These are phyloP conservation scores for Fusarium dlaminii DNA, from an alignment of 2,329 filamentous ascomycete species.

Conservation along the genomic window DNA sequence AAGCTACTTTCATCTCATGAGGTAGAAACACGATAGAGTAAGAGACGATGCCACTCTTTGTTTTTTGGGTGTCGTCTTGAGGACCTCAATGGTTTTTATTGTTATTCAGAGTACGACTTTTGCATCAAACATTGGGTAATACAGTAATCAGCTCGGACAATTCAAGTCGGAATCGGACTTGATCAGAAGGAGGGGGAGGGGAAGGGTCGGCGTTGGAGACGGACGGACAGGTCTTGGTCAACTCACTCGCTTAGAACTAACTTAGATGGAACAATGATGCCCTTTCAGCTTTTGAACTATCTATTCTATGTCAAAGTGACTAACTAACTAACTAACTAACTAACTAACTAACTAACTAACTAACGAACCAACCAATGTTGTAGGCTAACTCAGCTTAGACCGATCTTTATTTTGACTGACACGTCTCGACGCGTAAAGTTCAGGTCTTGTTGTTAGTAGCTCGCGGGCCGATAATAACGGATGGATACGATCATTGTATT, in stretches of 20 bases:
- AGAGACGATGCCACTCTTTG: background rate
- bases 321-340: background rate
- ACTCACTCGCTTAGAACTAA: slow-evolving; percentile 39
- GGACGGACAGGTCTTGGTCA: slow-evolving; percentile 40
- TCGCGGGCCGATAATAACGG: slow-evolving; percentile 23
- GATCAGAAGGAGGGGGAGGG: slow-evolving; percentile 19
- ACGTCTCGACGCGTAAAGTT: slow-evolving; percentile 13
- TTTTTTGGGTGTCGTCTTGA: background rate
- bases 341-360: background rate
- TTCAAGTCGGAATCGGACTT: background rate
- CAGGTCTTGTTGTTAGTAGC: slow-evolving; percentile 8
- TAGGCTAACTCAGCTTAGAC: background rate
- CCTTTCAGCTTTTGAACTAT: slow-evolving; percentile 21
- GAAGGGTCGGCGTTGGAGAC: slow-evolving; percentile 43
- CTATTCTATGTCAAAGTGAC: background rate
- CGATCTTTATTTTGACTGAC: slow-evolving; percentile 15
- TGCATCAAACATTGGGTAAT: slow-evolving; percentile 43
- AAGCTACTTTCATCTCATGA: slow-evolving; percentile 95
- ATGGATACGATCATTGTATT: slow-evolving; percentile 16
- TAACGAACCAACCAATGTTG: background rate
- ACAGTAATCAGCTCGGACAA: slow-evolving; percentile 34
- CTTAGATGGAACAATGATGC: slow-evolving; percentile 41
- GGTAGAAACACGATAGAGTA: slow-evolving; percentile 35
- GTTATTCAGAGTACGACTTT: slow-evolving; percentile 32
- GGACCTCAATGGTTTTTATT: background rate